These are phyloP conservation scores for Salvia splendens DNA, from an alignment of 257 asterid species.

Conservation along the genomic window DNA sequence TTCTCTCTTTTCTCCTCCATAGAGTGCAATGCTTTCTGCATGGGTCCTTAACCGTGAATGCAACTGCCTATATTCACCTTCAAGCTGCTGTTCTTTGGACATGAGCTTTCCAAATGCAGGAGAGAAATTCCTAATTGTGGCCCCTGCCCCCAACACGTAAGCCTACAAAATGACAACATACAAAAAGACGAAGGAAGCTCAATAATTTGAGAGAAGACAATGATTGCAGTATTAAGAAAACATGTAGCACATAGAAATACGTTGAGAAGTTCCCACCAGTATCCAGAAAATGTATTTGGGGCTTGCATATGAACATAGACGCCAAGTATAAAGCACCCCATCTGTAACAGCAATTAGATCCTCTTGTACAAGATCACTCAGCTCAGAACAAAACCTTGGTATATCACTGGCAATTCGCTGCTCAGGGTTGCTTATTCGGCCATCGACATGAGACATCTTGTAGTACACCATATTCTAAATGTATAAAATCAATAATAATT, in stretches of 20 bases:
- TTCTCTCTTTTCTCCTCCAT: slow-evolving; percentile 95
- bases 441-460: slow-evolving; percentile 97
- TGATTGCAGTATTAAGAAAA: slow-evolving; percentile 12
- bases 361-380: slow-evolving; percentile 98
- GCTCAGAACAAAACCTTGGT: slow-evolving; percentile 91
- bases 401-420: slow-evolving; percentile 98
- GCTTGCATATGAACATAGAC: slow-evolving; percentile 97
- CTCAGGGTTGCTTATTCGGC: slow-evolving; percentile 91
- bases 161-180: slow-evolving; percentile 59
- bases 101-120: slow-evolving; percentile 94
- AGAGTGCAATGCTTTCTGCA: slow-evolving; percentile 98
- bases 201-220: slow-evolving; percentile 17
- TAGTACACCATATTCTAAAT: slow-evolving; percentile 96
- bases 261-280: slow-evolving; percentile 54
- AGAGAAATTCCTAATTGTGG: slow-evolving; percentile 75
- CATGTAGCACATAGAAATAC: slow-evolving; percentile 21
- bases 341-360: slow-evolving; percentile 91
- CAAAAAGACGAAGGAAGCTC: slow-evolving; percentile 31
- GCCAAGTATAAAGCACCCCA: slow-evolving; percentile 95
- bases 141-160: slow-evolving; percentile 94
- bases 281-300: slow-evolving; percentile 96
- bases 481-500: slow-evolving; percentile 23
- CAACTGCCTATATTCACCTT: slow-evolving; percentile 97
- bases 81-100: slow-evolving; percentile 95
- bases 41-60: slow-evolving; percentile 97